phyloP scores from a whole-genome alignment of 2,329 filamentous ascomycete species.

The Aspergillus intermedius region DNA sequence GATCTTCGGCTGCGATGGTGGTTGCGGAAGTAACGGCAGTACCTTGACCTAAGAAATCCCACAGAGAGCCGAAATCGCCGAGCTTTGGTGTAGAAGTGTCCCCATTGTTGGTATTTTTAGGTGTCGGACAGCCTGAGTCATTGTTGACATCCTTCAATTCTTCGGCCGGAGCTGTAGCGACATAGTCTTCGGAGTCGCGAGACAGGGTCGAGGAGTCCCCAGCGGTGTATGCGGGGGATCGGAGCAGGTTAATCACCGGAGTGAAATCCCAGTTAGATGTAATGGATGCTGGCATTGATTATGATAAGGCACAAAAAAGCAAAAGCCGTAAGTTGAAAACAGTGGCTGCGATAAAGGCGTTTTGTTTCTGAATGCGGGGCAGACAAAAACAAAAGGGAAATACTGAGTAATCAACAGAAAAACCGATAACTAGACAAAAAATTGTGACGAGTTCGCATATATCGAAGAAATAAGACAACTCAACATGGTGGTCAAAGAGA shows the following conservation, averaged over 20 bases:
- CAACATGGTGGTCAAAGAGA: constrained; percentile 17
- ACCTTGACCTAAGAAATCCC: constrained; percentile 31
- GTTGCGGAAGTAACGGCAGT: constrained; percentile 7
- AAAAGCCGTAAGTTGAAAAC: background rate
- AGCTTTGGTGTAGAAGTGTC: constrained; percentile 18
- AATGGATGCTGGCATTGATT: constrained; percentile 25
- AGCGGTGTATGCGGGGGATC: constrained; percentile 22
- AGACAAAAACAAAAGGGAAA: constrained; percentile 1
- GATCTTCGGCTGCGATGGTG: constrained; percentile 1
- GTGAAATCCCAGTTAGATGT: constrained; percentile 40
- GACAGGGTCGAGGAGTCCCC: constrained; percentile 6
- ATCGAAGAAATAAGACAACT: constrained; percentile 4
- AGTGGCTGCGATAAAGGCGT: background rate
- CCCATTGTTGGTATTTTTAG: constrained; percentile 3
- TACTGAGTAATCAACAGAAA: background rate
- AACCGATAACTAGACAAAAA: constrained; percentile 3
- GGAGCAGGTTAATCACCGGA: constrained; percentile 39
- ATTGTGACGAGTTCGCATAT: background rate
- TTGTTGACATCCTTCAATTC: constrained; percentile 6
- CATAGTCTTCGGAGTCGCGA: constrained; percentile 8
- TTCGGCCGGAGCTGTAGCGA: constrained; percentile 3
- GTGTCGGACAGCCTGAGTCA: background rate
- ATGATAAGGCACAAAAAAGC: constrained; percentile 1
- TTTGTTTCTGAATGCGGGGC: constrained; percentile 3
- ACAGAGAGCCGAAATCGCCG: constrained; percentile 40